A percentile compares a stretch with the other conserved stretches of the same genome.
These are phyloP conservation scores for Mortierella sp. DNA, from an alignment of 371 early-diverging fungal species.

Conservation along the genomic window DNA sequence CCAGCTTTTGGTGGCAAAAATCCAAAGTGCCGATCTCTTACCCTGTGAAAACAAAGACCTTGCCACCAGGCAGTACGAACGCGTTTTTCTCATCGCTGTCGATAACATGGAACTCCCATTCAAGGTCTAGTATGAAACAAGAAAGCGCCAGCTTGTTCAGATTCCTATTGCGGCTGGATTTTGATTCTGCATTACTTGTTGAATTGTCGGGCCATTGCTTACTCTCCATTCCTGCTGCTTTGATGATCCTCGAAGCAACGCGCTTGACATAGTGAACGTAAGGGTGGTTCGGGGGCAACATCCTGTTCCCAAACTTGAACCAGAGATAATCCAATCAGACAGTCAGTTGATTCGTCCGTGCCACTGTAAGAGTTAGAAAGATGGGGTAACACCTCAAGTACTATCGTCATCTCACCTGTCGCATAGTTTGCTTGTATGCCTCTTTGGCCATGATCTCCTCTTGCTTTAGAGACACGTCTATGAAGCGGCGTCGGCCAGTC, in stretches of 20 bases:
- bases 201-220: not conserved
- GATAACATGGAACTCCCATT: conserved; percentile 88
- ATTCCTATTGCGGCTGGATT: too few species aligned
- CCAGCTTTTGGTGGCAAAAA: too few species aligned
- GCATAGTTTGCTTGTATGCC: conserved; percentile 77
- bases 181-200: not conserved
- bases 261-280: conserved; percentile 66
- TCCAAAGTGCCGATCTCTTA: too few species aligned
- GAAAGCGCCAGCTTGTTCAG: not conserved
- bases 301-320: conserved; percentile 67
- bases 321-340: conserved; percentile 19
- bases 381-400: too few species aligned
- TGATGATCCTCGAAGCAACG: conserved; percentile 76
- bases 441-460: conserved; percentile 74
- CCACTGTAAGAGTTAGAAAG: not conserved
- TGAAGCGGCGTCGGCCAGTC: conserved; percentile 69
- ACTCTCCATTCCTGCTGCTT: conserved; percentile 71
- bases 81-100: conserved; percentile 86
- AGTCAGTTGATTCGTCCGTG: too few species aligned
- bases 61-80: conserved; percentile 93
- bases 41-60: conserved; percentile 92
- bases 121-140: conserved; percentile 45
- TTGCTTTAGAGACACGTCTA: conserved; percentile 64
- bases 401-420: conserved; percentile 9
- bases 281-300: conserved; percentile 72